These are phyloP conservation scores for Neurospora sp. DNA, from an alignment of 2,329 filamentous ascomycete genomes.

Conservation along the genomic window DNA sequence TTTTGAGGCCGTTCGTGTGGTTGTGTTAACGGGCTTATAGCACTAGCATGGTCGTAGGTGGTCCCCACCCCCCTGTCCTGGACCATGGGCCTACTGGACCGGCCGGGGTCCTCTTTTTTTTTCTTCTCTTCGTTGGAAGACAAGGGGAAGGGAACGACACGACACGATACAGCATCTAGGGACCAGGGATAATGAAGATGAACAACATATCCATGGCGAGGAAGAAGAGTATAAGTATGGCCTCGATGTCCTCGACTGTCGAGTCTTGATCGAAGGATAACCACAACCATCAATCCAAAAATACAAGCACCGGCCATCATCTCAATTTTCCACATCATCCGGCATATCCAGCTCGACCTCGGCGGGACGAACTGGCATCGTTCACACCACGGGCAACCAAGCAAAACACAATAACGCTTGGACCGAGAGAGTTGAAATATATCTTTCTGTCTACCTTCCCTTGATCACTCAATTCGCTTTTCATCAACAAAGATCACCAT, in stretches of 20 bases:
- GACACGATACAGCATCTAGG: not conserved
- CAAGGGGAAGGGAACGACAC: conserved; percentile 1
- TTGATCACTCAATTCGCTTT: not conserved
- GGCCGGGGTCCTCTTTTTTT: not conserved
- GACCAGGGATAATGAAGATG: not conserved
- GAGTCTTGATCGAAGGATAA: not conserved
- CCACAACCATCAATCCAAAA: not conserved
- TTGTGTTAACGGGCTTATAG: not conserved
- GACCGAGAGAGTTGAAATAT: not conserved
- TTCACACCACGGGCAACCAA: not conserved
- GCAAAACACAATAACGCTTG: not conserved
- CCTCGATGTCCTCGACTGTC: conserved; percentile 3
- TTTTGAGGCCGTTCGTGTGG: not conserved
- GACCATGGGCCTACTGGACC: not conserved
- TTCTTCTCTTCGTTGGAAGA: conserved; percentile 1
- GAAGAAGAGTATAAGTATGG: conserved; percentile 9
- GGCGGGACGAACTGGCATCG: not conserved
- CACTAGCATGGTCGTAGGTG: not conserved
- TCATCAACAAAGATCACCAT: not conserved
- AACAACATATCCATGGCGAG: not conserved
- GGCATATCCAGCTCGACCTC: not conserved
- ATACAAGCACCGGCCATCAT: not conserved
- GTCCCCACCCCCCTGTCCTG: conserved; percentile 4
- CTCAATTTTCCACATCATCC: not conserved
- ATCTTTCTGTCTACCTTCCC: not conserved